A percentile compares a stretch with the other conserved stretches of the same genome.
These are phyloP conservation scores for Neoboletus brunneissimus DNA, from an alignment of 768 basidiomycete species.

Conservation along the genomic window DNA sequence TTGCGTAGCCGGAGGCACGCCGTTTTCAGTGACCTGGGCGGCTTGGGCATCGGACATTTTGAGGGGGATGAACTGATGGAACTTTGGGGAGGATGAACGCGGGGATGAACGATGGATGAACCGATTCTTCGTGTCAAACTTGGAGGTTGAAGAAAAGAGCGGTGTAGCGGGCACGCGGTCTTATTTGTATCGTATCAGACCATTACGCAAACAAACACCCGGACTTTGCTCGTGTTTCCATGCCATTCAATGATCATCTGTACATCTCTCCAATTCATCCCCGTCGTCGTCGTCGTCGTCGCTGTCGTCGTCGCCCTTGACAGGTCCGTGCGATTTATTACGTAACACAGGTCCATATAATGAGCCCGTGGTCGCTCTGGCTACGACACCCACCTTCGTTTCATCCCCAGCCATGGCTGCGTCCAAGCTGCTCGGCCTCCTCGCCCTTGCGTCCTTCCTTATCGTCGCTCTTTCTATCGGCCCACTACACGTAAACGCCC, in stretches of 20 bases:
- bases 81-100: slow-evolving; percentile 43
- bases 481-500: slow-evolving; percentile 48
- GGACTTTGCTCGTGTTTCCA: slow-evolving; percentile 39
- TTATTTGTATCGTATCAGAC: slow-evolving; percentile 38
- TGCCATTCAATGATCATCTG: slow-evolving; percentile 27
- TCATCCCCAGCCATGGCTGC: slow-evolving; percentile 40
- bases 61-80: slow-evolving; percentile 54
- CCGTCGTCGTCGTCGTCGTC: not conserved
- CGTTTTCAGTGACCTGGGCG: slow-evolving; percentile 79
- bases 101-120: slow-evolving; percentile 69
- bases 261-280: not conserved
- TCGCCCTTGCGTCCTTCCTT: slow-evolving; percentile 58
- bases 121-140: slow-evolving; percentile 83
- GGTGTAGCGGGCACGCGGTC: slow-evolving; percentile 23
- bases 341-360: slow-evolving; percentile 11
- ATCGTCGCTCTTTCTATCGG: slow-evolving; percentile 51
- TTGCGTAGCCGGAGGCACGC: slow-evolving; percentile 79
- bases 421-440: slow-evolving; percentile 51
- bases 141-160: slow-evolving; percentile 68
- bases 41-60: slow-evolving; percentile 90
- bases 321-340: slow-evolving; percentile 25
- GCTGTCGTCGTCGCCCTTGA: not conserved
- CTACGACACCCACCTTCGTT: slow-evolving; percentile 12
- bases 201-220: slow-evolving; percentile 30
- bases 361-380: not conserved